Evolutionary conservation across 2,329 filamentous ascomycete genomes (phyloP).

Genomic region (Colletotrichum endophyticum): DNA sequence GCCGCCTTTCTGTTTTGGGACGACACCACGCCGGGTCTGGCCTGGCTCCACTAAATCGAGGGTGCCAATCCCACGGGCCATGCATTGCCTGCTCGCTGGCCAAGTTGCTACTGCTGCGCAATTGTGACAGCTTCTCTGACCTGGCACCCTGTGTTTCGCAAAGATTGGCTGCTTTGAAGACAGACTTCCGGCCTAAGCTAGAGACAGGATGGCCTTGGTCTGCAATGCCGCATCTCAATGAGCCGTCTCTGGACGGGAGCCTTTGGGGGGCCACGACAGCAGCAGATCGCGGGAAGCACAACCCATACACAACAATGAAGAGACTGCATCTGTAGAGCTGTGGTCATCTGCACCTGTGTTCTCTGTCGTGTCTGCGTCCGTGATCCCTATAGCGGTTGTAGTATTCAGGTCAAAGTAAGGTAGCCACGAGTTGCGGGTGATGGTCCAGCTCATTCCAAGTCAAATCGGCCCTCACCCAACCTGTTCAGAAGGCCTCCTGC

Average conservation of each 20-base stretch:
- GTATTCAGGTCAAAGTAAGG: neutral
- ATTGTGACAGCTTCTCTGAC: constrained; percentile 8
- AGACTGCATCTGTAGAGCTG: neutral
- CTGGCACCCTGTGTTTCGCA: constrained; percentile 6
- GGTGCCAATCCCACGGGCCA: constrained; percentile 11
- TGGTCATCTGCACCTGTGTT: neutral
- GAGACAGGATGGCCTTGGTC: neutral
- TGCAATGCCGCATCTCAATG: neutral
- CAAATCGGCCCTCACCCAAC: neutral
- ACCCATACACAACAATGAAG: neutral
- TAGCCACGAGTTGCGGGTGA: neutral
- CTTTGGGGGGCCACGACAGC: neutral
- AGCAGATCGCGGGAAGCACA: neutral
- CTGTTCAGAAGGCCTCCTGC: neutral
- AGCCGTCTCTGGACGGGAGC: neutral
- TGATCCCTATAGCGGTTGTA: neutral
- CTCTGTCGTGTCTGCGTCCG: neutral
- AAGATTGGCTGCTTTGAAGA: constrained; percentile 1
- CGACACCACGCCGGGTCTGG: neutral
- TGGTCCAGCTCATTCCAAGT: neutral
- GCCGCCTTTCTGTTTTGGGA: constrained; percentile 12
- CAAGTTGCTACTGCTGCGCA: neutral
- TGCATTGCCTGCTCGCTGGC: neutral
- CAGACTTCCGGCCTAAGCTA: neutral
- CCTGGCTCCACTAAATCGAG: neutral